Base-by-base conservation (phyloP, 352 stramenopile genomes). In the Globisporangium orthogonon region DNA sequence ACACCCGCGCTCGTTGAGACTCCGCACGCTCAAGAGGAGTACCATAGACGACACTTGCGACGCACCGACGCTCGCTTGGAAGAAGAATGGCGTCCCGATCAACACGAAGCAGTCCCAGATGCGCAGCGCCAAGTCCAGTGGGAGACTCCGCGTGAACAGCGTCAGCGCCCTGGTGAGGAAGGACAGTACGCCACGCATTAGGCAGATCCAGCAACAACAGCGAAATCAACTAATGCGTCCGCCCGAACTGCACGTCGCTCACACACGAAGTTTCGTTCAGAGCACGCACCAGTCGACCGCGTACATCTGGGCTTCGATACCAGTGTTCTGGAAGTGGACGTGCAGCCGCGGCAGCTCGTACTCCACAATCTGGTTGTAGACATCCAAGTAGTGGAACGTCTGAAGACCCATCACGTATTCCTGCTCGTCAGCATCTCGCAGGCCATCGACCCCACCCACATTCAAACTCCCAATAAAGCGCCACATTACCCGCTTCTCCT, bases 221-320 rank as follows among this genome's bases (percentile, higher is more conserved):
- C 35, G 7, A 11, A 7, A 10, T 40, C 43, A 58, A 23, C 23
- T 23, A 23, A 23, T 23, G 23, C 23, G 23, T 23, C 23, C 23
- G 23, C 23, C 23, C 23, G 1, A 23, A 23, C 23, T 23, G 23
- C 23, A 23, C 23, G 1, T 23, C 23, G 23, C 23, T 23, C 23
- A 23, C 33, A 37, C 33, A 37, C 33, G 33, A 5, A 46, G 0
- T 15, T 48, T 13, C 15, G 11, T 23, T 23, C 23, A 23, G 23
- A 23, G 37, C 37, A 63, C 76, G 52, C 67, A 91, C 83, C 85
- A 94, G 63, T 94, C 83, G 15, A 94, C 81, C 0, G 83, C 77
- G 59, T 94, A 94, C 85, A 94, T 94, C 66, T 91, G 78, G 14
- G 82, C 74, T 35, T 93, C 83, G 37, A 94, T 94, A 53, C 85